Conservation (phyloP, 225 moss, liverwort and hornwort genomes). For the Asterella californica region DNA sequence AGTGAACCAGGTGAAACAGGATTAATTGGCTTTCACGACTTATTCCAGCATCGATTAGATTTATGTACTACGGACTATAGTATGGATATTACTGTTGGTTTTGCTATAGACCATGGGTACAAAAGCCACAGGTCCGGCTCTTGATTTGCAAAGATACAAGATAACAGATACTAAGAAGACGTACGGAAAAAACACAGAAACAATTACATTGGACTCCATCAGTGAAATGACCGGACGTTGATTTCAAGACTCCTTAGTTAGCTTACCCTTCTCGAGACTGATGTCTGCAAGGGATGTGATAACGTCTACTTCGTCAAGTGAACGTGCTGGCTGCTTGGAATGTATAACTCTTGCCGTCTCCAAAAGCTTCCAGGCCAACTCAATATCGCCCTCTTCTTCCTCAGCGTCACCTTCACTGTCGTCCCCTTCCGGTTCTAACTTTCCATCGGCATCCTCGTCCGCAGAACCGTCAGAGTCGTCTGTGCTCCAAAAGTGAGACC, state of each 20-base stretch:
- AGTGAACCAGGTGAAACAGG: not conserved
- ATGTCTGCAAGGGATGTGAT: slow-evolving; percentile 84
- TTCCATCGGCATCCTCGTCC: slow-evolving; percentile 36
- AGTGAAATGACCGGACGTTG: not conserved
- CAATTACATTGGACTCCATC: not conserved
- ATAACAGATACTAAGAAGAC: not conserved
- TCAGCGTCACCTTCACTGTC: slow-evolving; percentile 58
- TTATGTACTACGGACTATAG: not conserved
- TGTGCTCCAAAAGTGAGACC: not conserved
- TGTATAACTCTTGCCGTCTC: slow-evolving; percentile 91
- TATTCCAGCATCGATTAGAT: not conserved
- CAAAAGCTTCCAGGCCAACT: slow-evolving; percentile 94
- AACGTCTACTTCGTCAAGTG: slow-evolving; percentile 85
- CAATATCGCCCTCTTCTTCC: slow-evolving; percentile 75
- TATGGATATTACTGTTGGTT: not conserved
- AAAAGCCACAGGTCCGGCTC: not conserved
- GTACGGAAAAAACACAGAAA: too few relatives aligned
- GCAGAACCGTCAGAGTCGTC: slow-evolving; percentile 49
- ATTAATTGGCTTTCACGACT: not conserved
- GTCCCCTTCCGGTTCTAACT: slow-evolving; percentile 40
- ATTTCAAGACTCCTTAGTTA: not conserved
- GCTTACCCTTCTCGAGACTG: slow-evolving; percentile 46
- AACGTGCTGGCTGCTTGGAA: slow-evolving; percentile 55
- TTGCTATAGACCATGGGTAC: not conserved
- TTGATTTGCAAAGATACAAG: not conserved